Evolutionary conservation across 345 rosid genomes (phyloP), one percentile per base, ranked within the genome.

Genomic region (Corchorus olitorius): DNA sequence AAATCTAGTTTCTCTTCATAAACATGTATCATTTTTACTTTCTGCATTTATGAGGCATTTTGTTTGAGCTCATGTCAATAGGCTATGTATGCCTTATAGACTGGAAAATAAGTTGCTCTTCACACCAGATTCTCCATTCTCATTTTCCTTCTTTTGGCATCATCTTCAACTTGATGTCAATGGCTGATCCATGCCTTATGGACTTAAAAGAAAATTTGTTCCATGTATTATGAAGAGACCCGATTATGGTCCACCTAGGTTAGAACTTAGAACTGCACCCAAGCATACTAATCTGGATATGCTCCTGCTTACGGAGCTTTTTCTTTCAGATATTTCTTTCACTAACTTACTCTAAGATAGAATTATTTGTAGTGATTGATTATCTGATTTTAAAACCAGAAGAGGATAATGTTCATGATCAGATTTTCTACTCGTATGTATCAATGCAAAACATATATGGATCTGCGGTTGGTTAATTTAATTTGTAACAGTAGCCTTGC

Each of bases 121-220:
- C n/a, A 2, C 10, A 9, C 9, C 2, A 12, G 35, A 46, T 46
- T 45, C 45, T 45, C 35, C 71, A 12, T 66, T 45, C 45, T 66
- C 34, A 20, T 12, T 45, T 19, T 66, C n/a, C 54, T 45, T 45
- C 13, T 45, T 3, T 20, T 20, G 12, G 48, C 39, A 41, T 49
- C 33, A 41, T 41, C 2, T 39, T 65, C 15, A 1, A 64, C 49
- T 3, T 65, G 19, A 7, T 10, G 50, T 65, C 33, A n/a, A 8
- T 16, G 8, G 48, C 5, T 37, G 48, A 16, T 17, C 12, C 3
- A 17, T 37, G 48, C 48, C 48, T 37, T 63, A 39, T 37, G 37
- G 48, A 63, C 19, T 35, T 20, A 63, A 56, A 56, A 33, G 8
- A 61, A 66, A 66, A 43, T 65, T 65, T 41, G 33, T 66, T 66